phyloP scores from a whole-genome alignment of 768 basidiomycete genomes.

The Lyophyllum decastes region DNA sequence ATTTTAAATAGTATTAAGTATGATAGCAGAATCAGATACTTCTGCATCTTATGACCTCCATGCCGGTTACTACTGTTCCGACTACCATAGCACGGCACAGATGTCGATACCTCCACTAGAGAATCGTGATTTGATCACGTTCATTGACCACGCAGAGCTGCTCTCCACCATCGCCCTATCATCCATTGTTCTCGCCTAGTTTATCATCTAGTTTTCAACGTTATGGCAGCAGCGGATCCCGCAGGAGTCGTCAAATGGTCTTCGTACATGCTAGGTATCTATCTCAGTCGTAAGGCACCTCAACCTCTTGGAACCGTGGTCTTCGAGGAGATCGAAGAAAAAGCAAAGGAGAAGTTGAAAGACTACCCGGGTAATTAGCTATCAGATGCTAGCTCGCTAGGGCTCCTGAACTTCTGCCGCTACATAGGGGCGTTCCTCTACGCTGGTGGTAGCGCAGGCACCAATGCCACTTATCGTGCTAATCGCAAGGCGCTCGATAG shows the following conservation, averaged over 20 bases:
- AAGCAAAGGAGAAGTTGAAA: conserved; percentile 63
- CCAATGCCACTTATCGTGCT: conserved; percentile 61
- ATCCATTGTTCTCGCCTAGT: not conserved
- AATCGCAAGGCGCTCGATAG: conserved; percentile 66
- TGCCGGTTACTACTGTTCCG: not conserved
- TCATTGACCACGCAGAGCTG: no score
- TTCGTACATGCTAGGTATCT: conserved; percentile 40
- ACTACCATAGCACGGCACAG: not conserved
- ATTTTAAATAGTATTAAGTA: no score
- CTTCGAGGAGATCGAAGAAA: conserved; percentile 64
- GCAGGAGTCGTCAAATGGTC: conserved; percentile 33
- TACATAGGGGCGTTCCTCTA: conserved; percentile 67
- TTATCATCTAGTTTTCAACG: not conserved
- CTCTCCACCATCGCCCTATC: not conserved
- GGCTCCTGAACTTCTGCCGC: not conserved
- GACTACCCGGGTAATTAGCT: conserved; percentile 48
- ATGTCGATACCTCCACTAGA: no score
- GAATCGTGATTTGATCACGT: not conserved
- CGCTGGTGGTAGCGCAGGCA: conserved; percentile 77
- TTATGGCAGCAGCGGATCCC: not conserved
- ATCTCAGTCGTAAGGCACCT: conserved; percentile 37
- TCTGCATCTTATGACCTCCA: not conserved
- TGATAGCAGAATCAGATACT: no score
- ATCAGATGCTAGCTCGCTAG: not conserved
- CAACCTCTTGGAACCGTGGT: conserved; percentile 61